Conservation (phyloP, 768 basidiomycete species). For the Tricholoma furcatifolium region DNA sequence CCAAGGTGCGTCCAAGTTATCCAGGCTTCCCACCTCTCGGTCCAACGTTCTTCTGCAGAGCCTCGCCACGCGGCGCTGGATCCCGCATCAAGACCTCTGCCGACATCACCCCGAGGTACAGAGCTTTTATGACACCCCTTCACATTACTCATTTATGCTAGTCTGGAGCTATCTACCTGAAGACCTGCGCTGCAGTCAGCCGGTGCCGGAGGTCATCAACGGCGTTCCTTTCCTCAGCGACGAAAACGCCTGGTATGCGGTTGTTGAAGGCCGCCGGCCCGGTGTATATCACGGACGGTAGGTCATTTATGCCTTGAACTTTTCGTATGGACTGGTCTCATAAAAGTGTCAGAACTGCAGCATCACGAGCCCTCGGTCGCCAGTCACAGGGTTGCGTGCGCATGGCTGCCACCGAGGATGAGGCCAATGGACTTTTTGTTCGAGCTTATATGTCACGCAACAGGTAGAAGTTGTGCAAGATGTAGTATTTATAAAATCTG, state of each 20-base stretch:
- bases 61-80: too few relatives aligned
- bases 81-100: too few relatives aligned
- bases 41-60: too few relatives aligned
- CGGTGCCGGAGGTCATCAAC: neutral
- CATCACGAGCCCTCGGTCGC: neutral
- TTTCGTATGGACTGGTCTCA: neutral
- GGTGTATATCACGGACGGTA: slow-evolving; percentile 1
- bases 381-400: neutral
- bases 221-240: neutral
- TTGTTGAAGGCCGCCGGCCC: neutral
- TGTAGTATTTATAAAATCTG: neutral
- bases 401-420: neutral
- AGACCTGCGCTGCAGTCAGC: neutral
- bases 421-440: neutral
- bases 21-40: too few relatives aligned
- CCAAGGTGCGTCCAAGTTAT: too few relatives aligned
- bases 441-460: neutral
- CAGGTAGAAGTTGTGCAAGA: neutral
- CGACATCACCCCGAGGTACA: too few relatives aligned
- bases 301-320: neutral
- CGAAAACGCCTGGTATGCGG: neutral
- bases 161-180: neutral
- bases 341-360: neutral
- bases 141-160: neutral
- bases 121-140: too few relatives aligned